Base-by-base conservation (phyloP, 768 basidiomycete species). In the Pulveroboletus sp. region DNA sequence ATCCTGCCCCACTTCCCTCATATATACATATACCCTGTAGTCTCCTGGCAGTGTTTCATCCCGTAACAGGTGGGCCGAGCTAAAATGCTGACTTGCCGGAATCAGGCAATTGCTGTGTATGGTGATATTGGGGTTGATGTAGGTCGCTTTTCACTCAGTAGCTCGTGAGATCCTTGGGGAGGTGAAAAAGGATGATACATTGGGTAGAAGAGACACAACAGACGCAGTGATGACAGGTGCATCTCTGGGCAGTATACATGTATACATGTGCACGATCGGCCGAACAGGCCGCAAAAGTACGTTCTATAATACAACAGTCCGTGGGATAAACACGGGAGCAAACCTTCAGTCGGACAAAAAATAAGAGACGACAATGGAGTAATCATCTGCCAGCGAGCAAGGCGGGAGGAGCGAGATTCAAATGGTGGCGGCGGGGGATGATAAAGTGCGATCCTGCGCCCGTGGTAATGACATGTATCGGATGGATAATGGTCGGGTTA, bases 391-490 rank as follows among this genome's bases (percentile, higher is more conserved):
- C 32, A 18, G 42, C 35, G 21, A 35, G 28, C 26, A 21, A 21
- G 21, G 21, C 21, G 36, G 38, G 14, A 18, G 47, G 35, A 52
- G 42, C 46, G 50, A 46, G 46, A 47, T 11, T 10, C 6, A 8
- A 15, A 33, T 26, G 39, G 43, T 14, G 39, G 18, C n/a, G 38
- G 50, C 31, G 18, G 21, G 21, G 2, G 18, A 18, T 40, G 50
- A 49, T 45, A 57, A 40, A 24, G 46, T 56, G 56, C 46, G 48
- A 61, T 48, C n/a, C 37, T 15, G 27, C 33, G 11, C 37, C 21
- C n/a, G 32, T 11, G 15, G 37, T 21, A 50, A 3, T 43, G 35
- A 28, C 30, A 36, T 15, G 8, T 15, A 18, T 43, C 18, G 14
- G 33, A 31, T 33, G 18, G 40, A 50, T 39, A 55, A 18, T 40